A percentile compares a stretch with the other conserved stretches of the same genome.
These are phyloP conservation scores for Thecaphora thlaspeos DNA, from an alignment of 1,284 basidiomycete genomes.

Conservation along the genomic window DNA sequence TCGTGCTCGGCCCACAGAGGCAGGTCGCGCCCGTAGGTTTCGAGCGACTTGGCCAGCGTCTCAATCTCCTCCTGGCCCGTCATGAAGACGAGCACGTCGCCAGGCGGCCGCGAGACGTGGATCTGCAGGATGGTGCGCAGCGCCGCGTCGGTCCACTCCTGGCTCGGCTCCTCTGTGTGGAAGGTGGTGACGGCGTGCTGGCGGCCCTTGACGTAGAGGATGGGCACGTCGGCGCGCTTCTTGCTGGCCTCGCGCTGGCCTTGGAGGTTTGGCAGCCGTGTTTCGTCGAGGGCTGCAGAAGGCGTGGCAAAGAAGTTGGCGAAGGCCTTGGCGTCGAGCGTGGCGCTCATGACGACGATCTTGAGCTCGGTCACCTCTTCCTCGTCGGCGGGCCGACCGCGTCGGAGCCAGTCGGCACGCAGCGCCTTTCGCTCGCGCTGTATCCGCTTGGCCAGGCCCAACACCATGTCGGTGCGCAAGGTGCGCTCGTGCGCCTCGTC, in stretches of 20 bases:
- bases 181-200: conserved; percentile 74
- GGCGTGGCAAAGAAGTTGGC: conserved; percentile 74
- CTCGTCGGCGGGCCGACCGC: conserved; percentile 49
- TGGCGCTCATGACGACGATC: conserved; percentile 95
- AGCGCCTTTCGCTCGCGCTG: conserved; percentile 62
- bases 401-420: conserved; percentile 49
- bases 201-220: conserved; percentile 86
- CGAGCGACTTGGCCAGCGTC: conserved; percentile 63
- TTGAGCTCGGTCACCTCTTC: conserved; percentile 65
- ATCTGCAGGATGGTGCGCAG: conserved; percentile 87
- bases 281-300: conserved; percentile 18
- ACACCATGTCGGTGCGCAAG: conserved; percentile 87
- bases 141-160: conserved; percentile 85
- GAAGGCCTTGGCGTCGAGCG: conserved; percentile 90
- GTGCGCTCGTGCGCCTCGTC: conserved; percentile 98
- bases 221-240: conserved; percentile 64
- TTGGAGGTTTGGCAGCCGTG: too few relatives aligned
- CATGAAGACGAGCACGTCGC: conserved; percentile 90
- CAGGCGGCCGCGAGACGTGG: conserved; percentile 74
- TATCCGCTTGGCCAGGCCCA: conserved; percentile 75
- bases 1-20: conserved; percentile 40
- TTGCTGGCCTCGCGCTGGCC: too few relatives aligned
- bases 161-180: conserved; percentile 70
- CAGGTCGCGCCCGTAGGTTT: conserved; percentile 36
- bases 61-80: conserved; percentile 99